Evolutionary conservation across 1,284 basidiomycete genomes (phyloP).

Genomic region (Paramarasmius palmivorus): DNA sequence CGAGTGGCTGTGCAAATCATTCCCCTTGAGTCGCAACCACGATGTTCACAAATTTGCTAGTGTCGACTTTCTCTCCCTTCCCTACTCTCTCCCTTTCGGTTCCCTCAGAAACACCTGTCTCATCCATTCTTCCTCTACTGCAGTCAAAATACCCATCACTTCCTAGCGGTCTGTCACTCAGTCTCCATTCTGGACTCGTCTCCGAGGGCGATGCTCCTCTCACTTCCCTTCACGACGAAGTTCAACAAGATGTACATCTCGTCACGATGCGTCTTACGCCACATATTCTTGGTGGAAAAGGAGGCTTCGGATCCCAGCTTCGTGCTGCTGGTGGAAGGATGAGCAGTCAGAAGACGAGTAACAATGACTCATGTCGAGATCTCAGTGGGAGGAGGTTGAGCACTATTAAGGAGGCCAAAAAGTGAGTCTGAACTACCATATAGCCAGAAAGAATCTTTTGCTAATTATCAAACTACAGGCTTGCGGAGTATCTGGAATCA

Average conservation of each 20-base stretch:
- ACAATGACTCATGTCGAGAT: conserved; percentile 95
- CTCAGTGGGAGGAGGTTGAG: conserved; percentile 88
- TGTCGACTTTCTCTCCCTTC: conserved; percentile 78
- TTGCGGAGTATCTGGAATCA: conserved; percentile 87
- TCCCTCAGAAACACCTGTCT: conserved; percentile 49
- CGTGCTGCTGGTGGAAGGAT: conserved; percentile 96
- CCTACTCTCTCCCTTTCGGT: conserved; percentile 67
- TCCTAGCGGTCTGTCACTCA: conserved; percentile 52
- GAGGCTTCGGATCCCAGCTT: conserved; percentile 96
- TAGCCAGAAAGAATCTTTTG: conserved; percentile 8
- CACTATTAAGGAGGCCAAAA: conserved; percentile 95
- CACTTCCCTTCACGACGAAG: conserved; percentile 43
- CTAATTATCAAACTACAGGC: conserved; percentile 44
- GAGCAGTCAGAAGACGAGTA: conserved; percentile 93
- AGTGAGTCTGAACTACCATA: conserved; percentile 45
- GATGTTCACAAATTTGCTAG: conserved; percentile 57
- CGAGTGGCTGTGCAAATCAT: too few relatives aligned
- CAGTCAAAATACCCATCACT: conserved; percentile 57
- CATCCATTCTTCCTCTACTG: conserved; percentile 53
- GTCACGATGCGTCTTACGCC: conserved; percentile 69
- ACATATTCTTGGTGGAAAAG: conserved; percentile 87
- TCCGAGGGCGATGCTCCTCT: conserved; percentile 36
- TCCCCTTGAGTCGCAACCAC: conserved; percentile 6
- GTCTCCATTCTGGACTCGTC: conserved; percentile 51
- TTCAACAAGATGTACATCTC: conserved; percentile 32